phyloP scores from a whole-genome alignment of 2,329 filamentous ascomycete genomes.

The Paraconiothyrium sp. region DNA sequence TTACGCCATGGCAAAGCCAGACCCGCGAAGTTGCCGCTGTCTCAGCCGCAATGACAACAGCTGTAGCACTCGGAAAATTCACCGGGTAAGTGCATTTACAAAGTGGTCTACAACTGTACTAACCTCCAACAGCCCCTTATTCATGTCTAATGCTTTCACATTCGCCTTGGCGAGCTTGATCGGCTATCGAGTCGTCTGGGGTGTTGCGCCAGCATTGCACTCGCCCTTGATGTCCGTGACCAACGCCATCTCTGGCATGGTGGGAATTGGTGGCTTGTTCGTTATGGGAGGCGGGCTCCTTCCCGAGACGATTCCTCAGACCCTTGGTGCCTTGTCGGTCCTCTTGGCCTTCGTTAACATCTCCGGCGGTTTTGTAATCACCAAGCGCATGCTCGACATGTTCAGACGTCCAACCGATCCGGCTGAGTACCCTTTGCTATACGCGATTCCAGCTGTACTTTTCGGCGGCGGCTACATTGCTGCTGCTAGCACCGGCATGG shows the following conservation, averaged over 20 bases:
- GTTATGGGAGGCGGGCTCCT: slow-evolving; percentile 79
- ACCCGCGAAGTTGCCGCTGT: slow-evolving; percentile 78
- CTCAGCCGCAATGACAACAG: slow-evolving; percentile 79
- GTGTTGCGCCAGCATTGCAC: slow-evolving; percentile 82
- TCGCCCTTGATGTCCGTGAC: slow-evolving; percentile 93
- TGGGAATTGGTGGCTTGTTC: slow-evolving; percentile 87
- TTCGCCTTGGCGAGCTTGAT: slow-evolving; percentile 86
- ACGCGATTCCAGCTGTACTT: slow-evolving; percentile 77
- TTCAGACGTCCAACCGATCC: slow-evolving; percentile 78
- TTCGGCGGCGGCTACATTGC: slow-evolving; percentile 85
- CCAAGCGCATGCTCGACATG: slow-evolving; percentile 86
- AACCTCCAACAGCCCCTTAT: slow-evolving; percentile 64
- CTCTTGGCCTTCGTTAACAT: slow-evolving; percentile 89
- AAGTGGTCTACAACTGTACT: background rate
- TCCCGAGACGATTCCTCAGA: slow-evolving; percentile 75
- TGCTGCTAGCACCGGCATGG: slow-evolving; percentile 81
- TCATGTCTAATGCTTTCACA: slow-evolving; percentile 89
- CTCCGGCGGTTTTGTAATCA: slow-evolving; percentile 88
- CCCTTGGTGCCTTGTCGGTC: slow-evolving; percentile 80
- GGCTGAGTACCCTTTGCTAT: slow-evolving; percentile 88
- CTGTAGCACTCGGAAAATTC: slow-evolving; percentile 79
- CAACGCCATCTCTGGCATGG: slow-evolving; percentile 90
- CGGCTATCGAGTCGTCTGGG: slow-evolving; percentile 89
- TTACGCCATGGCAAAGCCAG: slow-evolving; percentile 85
- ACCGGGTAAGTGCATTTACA: slow-evolving; percentile 61